phyloP scores from a whole-genome alignment of 2,329 filamentous ascomycete species.

The Triangularia verruculosa region DNA sequence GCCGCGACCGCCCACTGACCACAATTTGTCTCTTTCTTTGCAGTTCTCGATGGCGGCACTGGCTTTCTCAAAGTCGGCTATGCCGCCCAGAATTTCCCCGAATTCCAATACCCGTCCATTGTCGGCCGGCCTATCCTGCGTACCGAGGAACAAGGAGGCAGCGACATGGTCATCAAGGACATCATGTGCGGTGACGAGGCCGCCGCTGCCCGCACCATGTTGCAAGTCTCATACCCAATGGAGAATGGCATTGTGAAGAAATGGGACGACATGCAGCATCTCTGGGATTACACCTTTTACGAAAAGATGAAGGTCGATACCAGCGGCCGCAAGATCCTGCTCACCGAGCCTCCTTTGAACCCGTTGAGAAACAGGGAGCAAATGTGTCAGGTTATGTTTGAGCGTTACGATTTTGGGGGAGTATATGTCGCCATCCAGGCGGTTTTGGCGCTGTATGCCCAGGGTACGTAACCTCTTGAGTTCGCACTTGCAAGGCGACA shows the following conservation, averaged over 20 bases:
- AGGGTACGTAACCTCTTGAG: slow-evolving; percentile 59
- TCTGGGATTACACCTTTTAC: slow-evolving; percentile 98
- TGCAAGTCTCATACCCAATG: slow-evolving; percentile 99
- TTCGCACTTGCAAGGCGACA: not conserved
- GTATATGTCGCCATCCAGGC: slow-evolving; percentile 46
- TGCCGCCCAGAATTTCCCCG: slow-evolving; percentile 98
- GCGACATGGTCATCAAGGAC: slow-evolving; percentile 76
- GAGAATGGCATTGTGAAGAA: slow-evolving; percentile 99
- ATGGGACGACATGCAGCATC: slow-evolving; percentile 99
- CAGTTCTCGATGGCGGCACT: slow-evolving; percentile 98
- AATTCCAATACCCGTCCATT: slow-evolving; percentile 97
- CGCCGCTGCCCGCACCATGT: slow-evolving; percentile 90
- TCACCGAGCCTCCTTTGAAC: slow-evolving; percentile 95
- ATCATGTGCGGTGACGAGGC: slow-evolving; percentile 99
- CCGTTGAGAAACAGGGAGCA: slow-evolving; percentile 93
- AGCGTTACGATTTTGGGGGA: slow-evolving; percentile 91
- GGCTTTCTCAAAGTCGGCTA: slow-evolving; percentile 99
- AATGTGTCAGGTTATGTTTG: slow-evolving; percentile 99
- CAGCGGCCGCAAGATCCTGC: slow-evolving; percentile 86
- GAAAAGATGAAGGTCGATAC: slow-evolving; percentile 96
- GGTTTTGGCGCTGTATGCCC: slow-evolving; percentile 91
- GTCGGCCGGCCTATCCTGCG: slow-evolving; percentile 96
- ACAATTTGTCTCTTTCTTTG: slow-evolving; percentile 8
- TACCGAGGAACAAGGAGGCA: slow-evolving; percentile 76
- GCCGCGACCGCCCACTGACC: slow-evolving; percentile 24